Evolutionary conservation across 345 rosid species (phyloP), one percentile per base, ranked within the genome.

Genomic region (Noccaea caerulescens): DNA sequence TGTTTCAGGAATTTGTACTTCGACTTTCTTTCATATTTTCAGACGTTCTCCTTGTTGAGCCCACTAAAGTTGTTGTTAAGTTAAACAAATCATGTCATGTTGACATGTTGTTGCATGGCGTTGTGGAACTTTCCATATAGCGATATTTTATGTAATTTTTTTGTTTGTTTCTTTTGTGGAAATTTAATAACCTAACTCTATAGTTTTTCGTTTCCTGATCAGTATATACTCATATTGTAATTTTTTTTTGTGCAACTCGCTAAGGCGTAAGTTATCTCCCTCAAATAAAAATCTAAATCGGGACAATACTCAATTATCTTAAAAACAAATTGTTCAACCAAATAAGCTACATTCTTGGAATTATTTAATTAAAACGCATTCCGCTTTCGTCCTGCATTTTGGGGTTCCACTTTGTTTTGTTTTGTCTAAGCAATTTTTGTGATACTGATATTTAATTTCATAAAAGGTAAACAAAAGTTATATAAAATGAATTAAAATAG

Each of bases 381-480:
- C 44, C 16, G 45, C 73, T 60, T 75, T 60, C 51, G 8, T 13
- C 79, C 79, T 68, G 79, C 58, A 75, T 68, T 75, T 68, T 75
- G 74, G 79, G 79, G 59, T 68, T 75, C 73, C 79, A 68, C 69
- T 63, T 53, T 16, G 69, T 67, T 60, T 44, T 67, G 73, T 75
- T 75, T 75, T 68, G 56, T 68, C 73, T 67, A 67, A 63, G 36
- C 44, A 32, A 36, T 37, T 36, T 43, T 68, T 49, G 30, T 50
- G 60, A 49, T 58, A 66, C 10, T 44, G 18, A 75, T 60, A 61
- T 68, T 67, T 60, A 68, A 68, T 68, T 12, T 53, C 25, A 58
- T 4, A 61, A 68, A 76, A 69, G 71, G 76, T 23, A 63, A 64
- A 57, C 5, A 23, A 69, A 56, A 34, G 49, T 47, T 18, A 20